Evolutionary conservation across 2,329 filamentous ascomycete species (phyloP).

Genomic region (Eutypella sp.): DNA sequence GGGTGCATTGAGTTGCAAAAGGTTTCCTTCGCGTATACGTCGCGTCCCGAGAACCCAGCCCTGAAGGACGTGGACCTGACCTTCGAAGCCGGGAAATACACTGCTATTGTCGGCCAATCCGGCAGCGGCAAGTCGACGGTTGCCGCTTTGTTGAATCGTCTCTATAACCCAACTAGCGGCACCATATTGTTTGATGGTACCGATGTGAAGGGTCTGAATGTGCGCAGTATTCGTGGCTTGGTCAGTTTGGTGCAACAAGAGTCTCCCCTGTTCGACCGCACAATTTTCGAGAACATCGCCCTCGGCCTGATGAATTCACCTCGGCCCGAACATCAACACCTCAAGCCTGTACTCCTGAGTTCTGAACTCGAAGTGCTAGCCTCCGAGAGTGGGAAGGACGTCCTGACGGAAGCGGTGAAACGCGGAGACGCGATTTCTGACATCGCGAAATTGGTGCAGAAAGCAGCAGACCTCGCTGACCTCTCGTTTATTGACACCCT

Average conservation of each 20-base stretch:
- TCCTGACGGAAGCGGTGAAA: slow-evolving; percentile 13
- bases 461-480: slow-evolving; percentile 51
- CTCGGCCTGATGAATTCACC: slow-evolving; percentile 43
- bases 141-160: slow-evolving; percentile 44
- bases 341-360: slow-evolving; percentile 36
- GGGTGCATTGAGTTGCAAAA: slow-evolving; percentile 18
- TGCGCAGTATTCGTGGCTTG: slow-evolving; percentile 35
- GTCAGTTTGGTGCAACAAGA: slow-evolving; percentile 43
- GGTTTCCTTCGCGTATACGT: slow-evolving; percentile 42
- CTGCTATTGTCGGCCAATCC: slow-evolving; percentile 37
- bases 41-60: slow-evolving; percentile 30
- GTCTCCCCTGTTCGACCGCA: slow-evolving; percentile 39
- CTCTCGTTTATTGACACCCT: slow-evolving; percentile 46
- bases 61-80: slow-evolving; percentile 20
- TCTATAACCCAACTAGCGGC: slow-evolving; percentile 50
- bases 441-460: slow-evolving; percentile 39
- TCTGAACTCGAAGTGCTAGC: slow-evolving; percentile 42
- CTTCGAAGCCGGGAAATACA: slow-evolving; percentile 27
- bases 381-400: slow-evolving; percentile 19
- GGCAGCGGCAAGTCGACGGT: slow-evolving; percentile 27
- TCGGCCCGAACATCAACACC: slow-evolving; percentile 30
- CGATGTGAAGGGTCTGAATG: slow-evolving; percentile 39
- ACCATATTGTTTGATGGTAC: slow-evolving; percentile 39
- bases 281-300: slow-evolving; percentile 46
- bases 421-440: slow-evolving; percentile 26